Evolutionary conservation across 768 basidiomycete genomes (phyloP), one percentile per base, ranked within the genome.

Genomic region (Suillus fuscotomentosus): DNA sequence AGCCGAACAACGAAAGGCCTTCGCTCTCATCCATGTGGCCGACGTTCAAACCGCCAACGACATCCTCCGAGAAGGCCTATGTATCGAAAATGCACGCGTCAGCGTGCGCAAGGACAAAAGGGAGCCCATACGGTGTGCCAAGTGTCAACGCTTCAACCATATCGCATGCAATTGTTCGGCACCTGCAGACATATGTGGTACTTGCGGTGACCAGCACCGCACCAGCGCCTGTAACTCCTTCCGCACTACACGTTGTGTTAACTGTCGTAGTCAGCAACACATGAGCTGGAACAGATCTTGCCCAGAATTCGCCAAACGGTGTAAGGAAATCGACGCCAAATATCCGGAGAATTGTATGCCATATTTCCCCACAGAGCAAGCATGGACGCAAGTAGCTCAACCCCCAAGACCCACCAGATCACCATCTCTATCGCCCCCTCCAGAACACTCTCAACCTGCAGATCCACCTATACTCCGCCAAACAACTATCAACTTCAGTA

Each of bases 201-300:
- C 43, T 0, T 45, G 43, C 3, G 20, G 20, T 0, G 4, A n/a
- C 3, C 1, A n/a, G 1, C 43, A 45, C 2, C 5, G 20, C 1
- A 45, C 43, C 0, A 9, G 20, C 3, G 0, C 8, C 0, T 45
- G 43, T 8, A 3, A 4, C 43, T 20, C 43, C 3, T 45, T 3
- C 20, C 8, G 9, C 0, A 45, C 9, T 0, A 45, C 20, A 0
- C 3, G 20, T 0, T 45, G 43, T 4, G 20, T n/a, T 7, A 45
- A 45, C 9, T 45, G 43, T 3, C 3, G 20, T 0, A 45, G 43
- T n/a, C 43, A 45, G 2, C 20, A 45, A 4, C 43, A 45, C 2
- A 45, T 9, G 3, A 45, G 43, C 9, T 45, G 43, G 43, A 45
- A 10, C 1, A 8, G 43, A 0, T 1, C 8, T 0, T 45, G 43